Evolutionary conservation across 495 filamentous ascomycete species (phyloP).

Genomic region (Penicillium pulvis): DNA sequence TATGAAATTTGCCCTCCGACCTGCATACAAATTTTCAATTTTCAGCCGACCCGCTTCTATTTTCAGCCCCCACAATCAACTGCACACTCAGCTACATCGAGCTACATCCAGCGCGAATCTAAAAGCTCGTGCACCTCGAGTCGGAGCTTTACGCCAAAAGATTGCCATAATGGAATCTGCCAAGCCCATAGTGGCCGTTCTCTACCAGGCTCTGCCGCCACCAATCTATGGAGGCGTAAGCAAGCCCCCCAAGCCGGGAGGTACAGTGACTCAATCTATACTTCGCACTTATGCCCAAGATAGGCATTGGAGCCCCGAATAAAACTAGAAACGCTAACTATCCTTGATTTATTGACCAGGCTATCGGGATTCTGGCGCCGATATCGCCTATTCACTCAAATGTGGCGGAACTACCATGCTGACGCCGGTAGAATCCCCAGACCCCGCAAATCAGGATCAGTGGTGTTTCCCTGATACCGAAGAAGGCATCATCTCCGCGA

Average conservation of each 20-base stretch:
- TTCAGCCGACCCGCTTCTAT: not conserved
- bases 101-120: not conserved
- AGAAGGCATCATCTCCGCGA: slow-evolving; percentile 29
- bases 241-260: slow-evolving; percentile 35
- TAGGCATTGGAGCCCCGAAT: not conserved
- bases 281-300: not conserved
- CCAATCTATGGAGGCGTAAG: slow-evolving; percentile 30
- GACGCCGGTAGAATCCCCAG: slow-evolving; percentile 21
- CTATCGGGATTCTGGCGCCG: slow-evolving; percentile 35
- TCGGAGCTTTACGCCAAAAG: no score
- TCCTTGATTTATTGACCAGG: slow-evolving; percentile 16
- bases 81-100: slow-evolving; percentile 8
- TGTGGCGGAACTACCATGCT: slow-evolving; percentile 20
- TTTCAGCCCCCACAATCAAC: not conserved
- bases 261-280: slow-evolving; percentile 14
- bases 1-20: not conserved
- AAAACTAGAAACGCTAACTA: not conserved
- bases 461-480: slow-evolving; percentile 40
- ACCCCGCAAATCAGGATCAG: slow-evolving; percentile 22
- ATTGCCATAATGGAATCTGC: slow-evolving; percentile 4
- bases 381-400: slow-evolving; percentile 30
- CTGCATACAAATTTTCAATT: not conserved
- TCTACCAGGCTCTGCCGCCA: slow-evolving; percentile 33
- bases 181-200: slow-evolving; percentile 26
- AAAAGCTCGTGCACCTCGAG: not conserved